Evolutionary conservation across 2,329 filamentous ascomycete species (phyloP), one percentile per base, ranked within the genome.

Genomic region (Lachnellula cervina): DNA sequence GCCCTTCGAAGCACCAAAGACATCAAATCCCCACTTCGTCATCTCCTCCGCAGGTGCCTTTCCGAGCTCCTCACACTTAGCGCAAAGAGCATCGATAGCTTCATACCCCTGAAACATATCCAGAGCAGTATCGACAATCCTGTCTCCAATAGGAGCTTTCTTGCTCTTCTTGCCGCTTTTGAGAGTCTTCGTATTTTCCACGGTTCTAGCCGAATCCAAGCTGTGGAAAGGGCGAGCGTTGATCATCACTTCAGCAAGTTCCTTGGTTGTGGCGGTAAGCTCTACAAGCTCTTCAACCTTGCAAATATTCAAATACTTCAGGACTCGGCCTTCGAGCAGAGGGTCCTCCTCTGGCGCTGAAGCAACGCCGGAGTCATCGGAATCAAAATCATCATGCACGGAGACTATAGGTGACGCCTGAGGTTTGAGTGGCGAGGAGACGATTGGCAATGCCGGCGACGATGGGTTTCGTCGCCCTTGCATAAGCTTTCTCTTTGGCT

Each of bases 221-320:
- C 74, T 78, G 4, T 69, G 70, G 69, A 96, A 97, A 0, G 93
- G 93, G 9, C 90, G 84, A 59, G 88, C 80, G 1, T 82, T 80
- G 11, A 96, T 74, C 54, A 97, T 80, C 14, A 83, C 72, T 44
- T 86, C 78, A 1, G 92, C 85, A 47, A 86, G 79, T 5, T 85
- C 82, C 62, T 87, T 80, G 37, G 87, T 86, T 57, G 88, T 84
- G 34, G 85, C 86, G 0, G 90, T 90, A 58, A 97, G 86, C 63
- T 96, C 92, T 1, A 88, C 83, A 43, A 99, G 80, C 55, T 93
- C 89, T 37, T 86, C 81, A 9, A 83, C 75, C 5, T 84, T 83
- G 69, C 89, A 94, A 0, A 79, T 83, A 67, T 97, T 97, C 71
- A 99, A 85, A 66, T 91, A 95, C 7, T 84, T 80, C 28, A 97